phyloP scores from a whole-genome alignment of 129 eudicot genomes.

The Helianthus tuberosus region DNA sequence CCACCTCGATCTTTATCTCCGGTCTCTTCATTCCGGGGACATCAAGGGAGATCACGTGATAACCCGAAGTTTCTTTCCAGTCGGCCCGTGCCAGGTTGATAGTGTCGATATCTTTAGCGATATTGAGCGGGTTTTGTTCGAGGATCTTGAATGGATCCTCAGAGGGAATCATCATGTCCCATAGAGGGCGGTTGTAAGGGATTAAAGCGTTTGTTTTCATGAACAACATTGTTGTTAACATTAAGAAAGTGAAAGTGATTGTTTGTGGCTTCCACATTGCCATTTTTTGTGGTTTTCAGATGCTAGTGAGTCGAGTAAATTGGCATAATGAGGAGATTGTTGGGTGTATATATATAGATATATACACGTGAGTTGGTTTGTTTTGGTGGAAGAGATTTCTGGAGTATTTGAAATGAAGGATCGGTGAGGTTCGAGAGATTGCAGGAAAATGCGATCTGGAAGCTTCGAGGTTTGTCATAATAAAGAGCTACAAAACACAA shows the following conservation, averaged over 20 bases:
- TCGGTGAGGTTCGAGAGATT: conserved; percentile 10
- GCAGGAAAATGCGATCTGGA: not conserved
- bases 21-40: conserved; percentile 53
- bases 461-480: not conserved
- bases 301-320: not conserved
- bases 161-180: conserved; percentile 39
- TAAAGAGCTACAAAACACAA: too few relatives aligned
- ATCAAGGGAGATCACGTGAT: conserved; percentile 43
- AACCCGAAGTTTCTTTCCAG: conserved; percentile 49
- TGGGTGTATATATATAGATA: not conserved
- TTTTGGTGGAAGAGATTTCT: not conserved
- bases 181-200: conserved; percentile 35
- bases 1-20: conserved; percentile 52
- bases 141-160: not conserved
- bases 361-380: too few relatives aligned
- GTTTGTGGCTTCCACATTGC: not conserved
- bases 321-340: too few relatives aligned
- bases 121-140: conserved; percentile 39
- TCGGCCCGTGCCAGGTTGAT: conserved; percentile 49
- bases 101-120: conserved; percentile 35
- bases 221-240: conserved; percentile 6
- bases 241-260: not conserved
- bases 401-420: not conserved
- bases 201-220: conserved; percentile 21
- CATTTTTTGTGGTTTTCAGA: not conserved